Evolutionary conservation across 331 rosid species (phyloP), one percentile per base, ranked within the genome.

Genomic region (Arachis monticola): DNA sequence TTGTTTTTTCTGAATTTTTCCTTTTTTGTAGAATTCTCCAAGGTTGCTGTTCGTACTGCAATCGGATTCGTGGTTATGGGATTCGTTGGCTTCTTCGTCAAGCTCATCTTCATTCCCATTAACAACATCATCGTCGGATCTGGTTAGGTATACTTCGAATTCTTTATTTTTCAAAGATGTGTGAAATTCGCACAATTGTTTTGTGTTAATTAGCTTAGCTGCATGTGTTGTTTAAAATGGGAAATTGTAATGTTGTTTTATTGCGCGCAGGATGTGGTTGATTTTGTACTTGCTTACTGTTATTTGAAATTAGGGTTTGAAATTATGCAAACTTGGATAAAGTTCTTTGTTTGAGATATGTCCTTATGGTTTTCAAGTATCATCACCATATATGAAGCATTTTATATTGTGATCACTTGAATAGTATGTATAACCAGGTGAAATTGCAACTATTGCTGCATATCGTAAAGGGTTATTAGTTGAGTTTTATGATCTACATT

Each of bases 1-100:
- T n/a, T n/a, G n/a, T n/a, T n/a, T n/a, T n/a, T n/a, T n/a, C n/a
- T 67, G 3, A 10, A 41, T 70, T 41, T n/a, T 47, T 1, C 60
- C 40, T 12, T 12, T 5, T 13, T 53, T 53, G 59, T 53, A 90
- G 97, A 91, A 57, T 91, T 88, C 82, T 78, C 97, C 0, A 91
- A 87, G 85, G 94, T 91, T 67, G 97, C 88, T 10, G 22, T 85
- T 7, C 62, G 62, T 17, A 57, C 62, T 7, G 97, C 97, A 0
- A 85, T 91, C 8, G 91, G 97, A 27, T 89, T 91, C 65, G 92
- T 89, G 9, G 97, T 91, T 27, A 91, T 91, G 97, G 97, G 97
- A 62, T 88, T 91, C 59, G 94, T 91, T 0, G 94, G 94, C 6
- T 91, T 91, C 53, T 89, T 91, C 74, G 94, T 91, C 12, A 91